phyloP scores from a whole-genome alignment of 805 yeast species.

The Ogataea nakhonphanomensis region DNA sequence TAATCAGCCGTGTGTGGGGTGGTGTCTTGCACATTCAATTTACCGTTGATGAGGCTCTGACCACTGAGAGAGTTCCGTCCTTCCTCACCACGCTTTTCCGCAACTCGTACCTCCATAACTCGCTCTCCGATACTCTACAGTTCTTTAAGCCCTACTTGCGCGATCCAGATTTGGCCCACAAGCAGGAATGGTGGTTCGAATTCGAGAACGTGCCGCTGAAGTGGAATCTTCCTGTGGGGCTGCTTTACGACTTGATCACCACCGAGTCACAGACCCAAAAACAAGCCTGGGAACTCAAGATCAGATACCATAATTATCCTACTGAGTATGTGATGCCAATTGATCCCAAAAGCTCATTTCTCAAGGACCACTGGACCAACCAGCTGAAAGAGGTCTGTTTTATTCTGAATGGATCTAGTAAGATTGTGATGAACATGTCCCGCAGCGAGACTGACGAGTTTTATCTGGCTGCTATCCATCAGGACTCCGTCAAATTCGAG shows the following conservation, averaged over 20 bases:
- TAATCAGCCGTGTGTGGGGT: conserved; percentile 42
- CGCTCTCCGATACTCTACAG: conserved; percentile 34
- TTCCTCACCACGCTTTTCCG: conserved; percentile 33
- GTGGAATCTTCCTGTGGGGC: conserved; percentile 79
- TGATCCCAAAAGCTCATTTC: conserved; percentile 19
- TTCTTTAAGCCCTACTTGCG: conserved; percentile 36
- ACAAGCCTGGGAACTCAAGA: conserved; percentile 42
- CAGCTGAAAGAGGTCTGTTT: conserved; percentile 80
- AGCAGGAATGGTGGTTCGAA: conserved; percentile 59
- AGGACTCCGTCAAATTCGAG: conserved; percentile 25
- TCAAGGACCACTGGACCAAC: conserved; percentile 63
- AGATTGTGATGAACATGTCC: conserved; percentile 73
- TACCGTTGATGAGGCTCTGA: conserved; percentile 18
- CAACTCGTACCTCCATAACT: conserved; percentile 50
- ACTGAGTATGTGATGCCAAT: conserved; percentile 40
- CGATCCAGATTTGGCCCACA: conserved; percentile 19
- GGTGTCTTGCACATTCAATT: conserved; percentile 49
- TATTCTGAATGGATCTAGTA: conserved; percentile 72
- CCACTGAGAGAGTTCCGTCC: conserved; percentile 23
- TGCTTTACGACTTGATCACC: conserved; percentile 47
- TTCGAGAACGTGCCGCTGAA: conserved; percentile 58
- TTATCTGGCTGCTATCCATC: conserved; percentile 44
- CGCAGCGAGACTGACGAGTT: conserved; percentile 54
- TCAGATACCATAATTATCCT: conserved; percentile 45
- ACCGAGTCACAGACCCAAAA: conserved; percentile 11